Evolutionary conservation across 78 protist genomes (phyloP), one percentile per base, ranked within the genome.

Genomic region (Diacronema lutheri): DNA sequence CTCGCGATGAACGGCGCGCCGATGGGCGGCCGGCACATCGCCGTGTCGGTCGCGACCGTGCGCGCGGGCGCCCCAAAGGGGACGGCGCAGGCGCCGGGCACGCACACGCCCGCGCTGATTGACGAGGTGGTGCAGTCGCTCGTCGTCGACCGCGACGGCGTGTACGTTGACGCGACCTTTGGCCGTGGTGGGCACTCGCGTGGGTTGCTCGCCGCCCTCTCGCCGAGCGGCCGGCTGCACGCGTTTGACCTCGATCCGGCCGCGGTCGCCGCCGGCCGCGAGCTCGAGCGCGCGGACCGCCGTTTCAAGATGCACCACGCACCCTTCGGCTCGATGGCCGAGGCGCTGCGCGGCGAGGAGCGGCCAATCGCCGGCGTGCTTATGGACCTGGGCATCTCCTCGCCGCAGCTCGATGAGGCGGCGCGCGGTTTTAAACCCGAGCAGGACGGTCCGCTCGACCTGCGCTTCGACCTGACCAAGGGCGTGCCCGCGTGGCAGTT

Each of bases 101-200:
- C 79, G 46, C 79, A 71, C 79, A 71, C 79, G 55, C 79, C 79
- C 19, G 79, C 79, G 37, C 4, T 71, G 79, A 57, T 71, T 2
- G 21, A 4, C 33, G 79, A 71, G 35, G 31, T 38, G 7, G 35
- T 71, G 29, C 19, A 1, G 21, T 0, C 0, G 58, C n/a, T 71
- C 38, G 58, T 71, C 26, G 35, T 3, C 26, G 26, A 41, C 35
- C 33, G 16, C 11, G 20, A 7, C 35, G 79, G 58, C 25, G 35
- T 41, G 26, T 10, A 38, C 33, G 79, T 71, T 21, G 79, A 71
- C 57, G 79, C 58, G 35, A 71, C 79, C 58, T 71, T n/a, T 16
- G 79, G 79, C 35, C 79, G 79, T 23, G 79, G 79, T 14, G 79
- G 79, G 29, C 79, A 71, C 79, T 11, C 79, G 31, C 79, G 79